Base-by-base conservation (phyloP, 2,329 filamentous ascomycete species). In the Exserohilum rostratum region DNA sequence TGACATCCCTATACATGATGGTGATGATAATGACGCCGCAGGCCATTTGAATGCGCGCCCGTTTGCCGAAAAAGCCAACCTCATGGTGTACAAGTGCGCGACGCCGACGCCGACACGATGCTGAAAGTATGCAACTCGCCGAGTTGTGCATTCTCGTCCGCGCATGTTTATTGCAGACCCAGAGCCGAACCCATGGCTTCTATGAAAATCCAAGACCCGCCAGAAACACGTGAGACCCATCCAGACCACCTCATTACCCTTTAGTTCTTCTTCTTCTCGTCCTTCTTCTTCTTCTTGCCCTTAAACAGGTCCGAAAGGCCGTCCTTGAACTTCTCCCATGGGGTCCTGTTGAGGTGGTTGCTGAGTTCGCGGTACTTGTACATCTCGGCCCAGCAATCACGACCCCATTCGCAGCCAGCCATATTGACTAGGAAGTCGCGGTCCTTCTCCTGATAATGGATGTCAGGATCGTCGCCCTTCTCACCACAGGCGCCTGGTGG, bases 361-460 rank as follows among this genome's bases (percentile, higher is more conserved):
- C 91, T 96, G 70, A 96, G 83, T 75, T 96, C 88, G 47, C 93
- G 90, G 79, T 92, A 99, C 74, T 90, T 89, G 79, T 96, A 96
- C 87, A 99, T 97, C 78, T 99, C 95, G 33, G 88, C 89, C 93
- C 93, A 98, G 76, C 95, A 99, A 78, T 99, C 93, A 45, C 95
- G 86, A 3, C 93, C 93, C 89, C 91, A 98, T 76, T 96, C 90
- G 74, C 95, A 99, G 3, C 95, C 95, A 5, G 95, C 95, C 93
- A 99, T 98, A 76, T 97, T 99, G 68, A 99, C 93, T 42, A 98
- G 66, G 70, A 99, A 97, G 75, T 99, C 95, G 25, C 91, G 86
- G 55, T 96, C 92, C 37, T 85, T 82, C 75, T 95, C 83, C 64
- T 90, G 83, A 74, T 99, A 99, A 77, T 99, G 96, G 58, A 96